phyloP scores from a whole-genome alignment of 2,329 filamentous ascomycete genomes.

The Coccinonectria pachysandricola region DNA sequence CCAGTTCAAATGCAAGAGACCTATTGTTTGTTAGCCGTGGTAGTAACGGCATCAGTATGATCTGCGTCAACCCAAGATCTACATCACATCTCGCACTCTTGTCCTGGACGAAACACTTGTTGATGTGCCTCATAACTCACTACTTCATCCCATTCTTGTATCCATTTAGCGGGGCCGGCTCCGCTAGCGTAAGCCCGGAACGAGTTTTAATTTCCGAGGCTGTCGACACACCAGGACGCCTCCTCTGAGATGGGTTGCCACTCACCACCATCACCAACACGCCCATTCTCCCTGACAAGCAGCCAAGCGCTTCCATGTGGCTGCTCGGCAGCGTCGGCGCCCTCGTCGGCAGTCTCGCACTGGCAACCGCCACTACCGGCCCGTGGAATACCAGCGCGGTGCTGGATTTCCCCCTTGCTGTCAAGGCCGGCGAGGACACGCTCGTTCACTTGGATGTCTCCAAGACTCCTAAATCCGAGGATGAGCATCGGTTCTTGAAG shows the following conservation, averaged over 20 bases:
- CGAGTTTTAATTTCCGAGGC: no score
- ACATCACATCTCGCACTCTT: constrained; percentile 14
- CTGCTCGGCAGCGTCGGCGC: constrained; percentile 11
- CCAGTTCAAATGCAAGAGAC: constrained; percentile 3
- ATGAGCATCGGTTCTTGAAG: constrained; percentile 3
- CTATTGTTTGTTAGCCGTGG: no score
- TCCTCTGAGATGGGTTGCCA: no score
- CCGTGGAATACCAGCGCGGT: constrained; percentile 2
- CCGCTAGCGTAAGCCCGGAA: no score
- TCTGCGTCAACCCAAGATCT: constrained; percentile 10
- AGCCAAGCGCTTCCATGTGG: constrained; percentile 13
- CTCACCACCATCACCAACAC: no score
- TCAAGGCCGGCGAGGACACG: constrained; percentile 2
- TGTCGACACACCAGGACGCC: no score
- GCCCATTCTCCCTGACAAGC: no score
- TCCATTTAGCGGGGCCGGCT: no score
- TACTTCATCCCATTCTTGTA: no score
- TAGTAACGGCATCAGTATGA: constrained; percentile 12
- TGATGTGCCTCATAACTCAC: no score
- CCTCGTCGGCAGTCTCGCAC: constrained; percentile 9
- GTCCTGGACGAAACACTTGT: constrained; percentile 14
- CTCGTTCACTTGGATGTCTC: constrained; percentile 4
- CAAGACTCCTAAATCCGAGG: constrained; percentile 1
- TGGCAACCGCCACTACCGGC: constrained; percentile 3
- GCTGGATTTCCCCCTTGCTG: constrained; percentile 1